phyloP scores from a whole-genome alignment of 2,329 filamentous ascomycete genomes.

The Colletotrichum plurivorum region DNA sequence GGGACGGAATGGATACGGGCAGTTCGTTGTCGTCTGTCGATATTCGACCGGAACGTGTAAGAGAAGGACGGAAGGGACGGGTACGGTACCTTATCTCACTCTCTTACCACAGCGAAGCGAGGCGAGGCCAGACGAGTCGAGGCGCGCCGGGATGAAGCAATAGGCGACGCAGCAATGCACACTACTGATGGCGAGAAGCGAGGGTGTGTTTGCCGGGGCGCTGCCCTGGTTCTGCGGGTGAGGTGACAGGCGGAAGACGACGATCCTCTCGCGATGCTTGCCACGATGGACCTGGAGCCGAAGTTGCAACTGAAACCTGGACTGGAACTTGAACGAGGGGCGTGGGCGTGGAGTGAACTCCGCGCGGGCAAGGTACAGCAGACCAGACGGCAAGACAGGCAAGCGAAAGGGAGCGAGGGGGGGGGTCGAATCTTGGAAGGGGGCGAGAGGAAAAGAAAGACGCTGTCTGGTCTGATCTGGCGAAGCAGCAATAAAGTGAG shows the following conservation, averaged over 20 bases:
- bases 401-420: slow-evolving; percentile 2
- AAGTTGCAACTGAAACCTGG: background rate
- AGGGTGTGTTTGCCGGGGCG: slow-evolving; percentile 4
- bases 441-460: slow-evolving; percentile 32
- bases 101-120: slow-evolving; percentile 1
- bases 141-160: background rate
- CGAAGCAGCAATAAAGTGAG: slow-evolving; percentile 20
- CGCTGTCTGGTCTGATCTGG: background rate
- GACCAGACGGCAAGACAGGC: too few species aligned
- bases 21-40: too few species aligned
- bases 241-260: background rate
- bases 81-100: slow-evolving; percentile 29
- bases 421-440: slow-evolving; percentile 7
- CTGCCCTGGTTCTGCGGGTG: slow-evolving; percentile 22
- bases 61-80: background rate
- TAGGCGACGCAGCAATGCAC: too few species aligned
- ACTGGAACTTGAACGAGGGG: background rate
- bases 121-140: background rate
- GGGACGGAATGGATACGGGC: background rate
- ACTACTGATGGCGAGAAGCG: slow-evolving; percentile 3
- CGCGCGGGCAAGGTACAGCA: slow-evolving; percentile 3
- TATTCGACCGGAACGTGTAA: background rate
- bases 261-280: slow-evolving; percentile 12
- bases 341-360: background rate
- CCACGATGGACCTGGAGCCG: background rate